Percentiles rank a stretch among this genome's conserved stretches.
Evolutionary conservation across 148 eudicot species (phyloP).

Genomic region (Talinum fruticosum): DNA sequence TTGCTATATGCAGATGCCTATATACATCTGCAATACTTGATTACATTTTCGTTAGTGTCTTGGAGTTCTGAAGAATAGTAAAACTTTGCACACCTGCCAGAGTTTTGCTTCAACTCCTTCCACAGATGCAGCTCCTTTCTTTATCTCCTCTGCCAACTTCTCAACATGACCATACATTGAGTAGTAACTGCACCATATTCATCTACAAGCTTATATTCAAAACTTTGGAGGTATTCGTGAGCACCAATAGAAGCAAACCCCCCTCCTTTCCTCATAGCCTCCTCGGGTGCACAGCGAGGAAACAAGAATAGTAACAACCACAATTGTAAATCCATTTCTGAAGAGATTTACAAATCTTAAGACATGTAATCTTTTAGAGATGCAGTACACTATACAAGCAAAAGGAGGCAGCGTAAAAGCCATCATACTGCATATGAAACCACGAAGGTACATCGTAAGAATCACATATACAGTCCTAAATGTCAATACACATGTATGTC

Average conservation of each 20-base stretch:
- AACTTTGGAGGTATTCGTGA: too few species aligned
- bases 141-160: slow-evolving; percentile 62
- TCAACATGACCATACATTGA: slow-evolving; percentile 75
- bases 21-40: not conserved
- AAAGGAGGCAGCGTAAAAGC: not conserved
- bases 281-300: too few species aligned
- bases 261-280: too few species aligned
- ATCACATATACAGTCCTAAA: not conserved
- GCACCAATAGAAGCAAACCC: too few species aligned
- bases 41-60: too few species aligned
- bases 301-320: too few species aligned
- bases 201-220: not conserved
- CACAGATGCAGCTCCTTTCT: slow-evolving; percentile 70
- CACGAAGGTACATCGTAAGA: not conserved
- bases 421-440: not conserved
- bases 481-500: too few species aligned
- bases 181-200: slow-evolving; percentile 52
- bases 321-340: too few species aligned
- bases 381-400: too few species aligned
- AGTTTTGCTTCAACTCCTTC: slow-evolving; percentile 81
- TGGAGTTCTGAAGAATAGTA: too few species aligned
- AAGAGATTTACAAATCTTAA: too few species aligned
- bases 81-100: slow-evolving; percentile 56
- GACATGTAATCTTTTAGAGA: too few species aligned
- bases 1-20: not conserved